Evolutionary conservation across 1,284 basidiomycete species (phyloP).

Genomic region (Calocybe gambosa): DNA sequence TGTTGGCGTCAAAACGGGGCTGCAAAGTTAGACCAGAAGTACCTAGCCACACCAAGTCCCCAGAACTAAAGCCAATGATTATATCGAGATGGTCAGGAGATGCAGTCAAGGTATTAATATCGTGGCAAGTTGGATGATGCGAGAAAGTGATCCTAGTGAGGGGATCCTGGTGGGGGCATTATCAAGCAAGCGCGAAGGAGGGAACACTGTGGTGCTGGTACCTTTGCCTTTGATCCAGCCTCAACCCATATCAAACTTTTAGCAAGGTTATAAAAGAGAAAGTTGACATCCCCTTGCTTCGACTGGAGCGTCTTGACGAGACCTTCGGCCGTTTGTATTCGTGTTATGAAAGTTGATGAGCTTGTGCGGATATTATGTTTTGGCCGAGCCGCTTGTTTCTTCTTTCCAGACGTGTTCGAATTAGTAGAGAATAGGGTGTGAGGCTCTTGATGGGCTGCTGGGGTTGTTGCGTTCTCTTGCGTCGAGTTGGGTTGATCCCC

Average conservation of each 20-base stretch:
- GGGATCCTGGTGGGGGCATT: constrained; percentile 58
- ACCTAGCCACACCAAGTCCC: constrained; percentile 93
- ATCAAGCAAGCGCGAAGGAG: neutral
- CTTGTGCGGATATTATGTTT: constrained; percentile 87
- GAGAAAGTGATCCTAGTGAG: constrained; percentile 83
- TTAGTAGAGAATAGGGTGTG: constrained; percentile 44
- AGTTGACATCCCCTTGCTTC: constrained; percentile 78
- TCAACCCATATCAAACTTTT: constrained; percentile 83
- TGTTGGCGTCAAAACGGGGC: neutral
- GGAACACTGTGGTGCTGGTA: constrained; percentile 25
- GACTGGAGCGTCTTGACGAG: constrained; percentile 67
- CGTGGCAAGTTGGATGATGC: constrained; percentile 84
- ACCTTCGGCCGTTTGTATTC: constrained; percentile 76
- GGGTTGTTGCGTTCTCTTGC: constrained; percentile 31
- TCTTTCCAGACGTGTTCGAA: constrained; percentile 43
- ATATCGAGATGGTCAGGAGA: constrained; percentile 80
- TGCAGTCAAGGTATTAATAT: constrained; percentile 76
- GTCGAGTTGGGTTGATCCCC: constrained; percentile 32
- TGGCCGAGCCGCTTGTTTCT: constrained; percentile 62
- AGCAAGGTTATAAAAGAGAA: constrained; percentile 78
- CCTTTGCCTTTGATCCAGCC: constrained; percentile 73
- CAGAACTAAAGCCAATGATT: constrained; percentile 88
- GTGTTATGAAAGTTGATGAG: constrained; percentile 84
- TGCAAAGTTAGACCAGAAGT: constrained; percentile 18
- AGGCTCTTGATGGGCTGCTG: constrained; percentile 30